Base-by-base conservation (phyloP, 495 filamentous ascomycete species). In the Lentithecium fluviatile region DNA sequence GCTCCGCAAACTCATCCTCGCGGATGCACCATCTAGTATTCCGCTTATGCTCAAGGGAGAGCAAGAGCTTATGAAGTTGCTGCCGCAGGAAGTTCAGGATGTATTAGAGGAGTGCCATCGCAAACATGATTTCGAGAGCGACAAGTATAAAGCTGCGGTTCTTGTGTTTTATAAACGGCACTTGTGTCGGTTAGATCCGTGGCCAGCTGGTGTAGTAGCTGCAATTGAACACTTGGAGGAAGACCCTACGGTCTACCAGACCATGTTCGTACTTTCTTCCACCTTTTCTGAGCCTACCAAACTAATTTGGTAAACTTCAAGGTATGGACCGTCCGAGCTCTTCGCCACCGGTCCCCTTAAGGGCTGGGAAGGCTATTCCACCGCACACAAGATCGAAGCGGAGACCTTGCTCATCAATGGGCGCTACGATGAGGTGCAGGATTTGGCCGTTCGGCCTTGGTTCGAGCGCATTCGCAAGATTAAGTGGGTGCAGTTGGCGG, bases 361-460 rank as follows among this genome's bases (percentile, higher is more conserved):
- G 59, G 63, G 71, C 37, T 81, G 74, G 76, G 65, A 73, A 25
- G 68, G 71, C 4, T 68, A 67, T 24, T 37, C 57, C 1, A 19
- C 54, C 6, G 37, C 76, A 52, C 52, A 60, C 20, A 65, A 73
- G 15, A 79, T 82, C 47, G 69, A 61, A 5, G 76, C 66, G 0
- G 60, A 69, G 0, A 78, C 77, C 7, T 69, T 82, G 7, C 57
- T 84, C 3, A 71, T 79, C 29, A 82, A 83, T 49, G 80, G 80
- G 4, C 53, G 69, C 0, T 73, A 79, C 40, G 80, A 83, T 40
- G 76, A 78, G 49, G 76, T 74, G 2, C 73, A 76, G 45, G 79
- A 81, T 55, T 67, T 69, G 3, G 70, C 70, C 2, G 67, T 76
- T 45, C 64, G 66, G 47, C 75, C 78, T 0, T 82, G 75, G 64